Percentiles rank a stretch among this genome's conserved stretches.
Evolutionary conservation across 805 yeast genomes (phyloP).

Genomic region (Nakazawaea pomicola): DNA sequence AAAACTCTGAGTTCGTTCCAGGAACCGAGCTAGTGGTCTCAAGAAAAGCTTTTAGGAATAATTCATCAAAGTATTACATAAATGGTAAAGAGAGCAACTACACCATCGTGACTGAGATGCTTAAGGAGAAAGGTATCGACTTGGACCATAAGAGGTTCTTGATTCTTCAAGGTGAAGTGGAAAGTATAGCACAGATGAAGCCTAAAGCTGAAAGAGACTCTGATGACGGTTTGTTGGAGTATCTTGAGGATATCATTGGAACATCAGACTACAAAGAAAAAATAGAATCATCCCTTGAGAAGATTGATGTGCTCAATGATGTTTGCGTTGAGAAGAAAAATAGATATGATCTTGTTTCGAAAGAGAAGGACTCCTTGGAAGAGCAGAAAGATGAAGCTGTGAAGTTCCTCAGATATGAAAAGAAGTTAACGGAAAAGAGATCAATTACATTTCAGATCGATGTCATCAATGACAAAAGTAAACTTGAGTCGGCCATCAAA

Average conservation of each 20-base stretch:
- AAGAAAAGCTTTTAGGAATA: conserved; percentile 73
- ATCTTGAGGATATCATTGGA: conserved; percentile 94
- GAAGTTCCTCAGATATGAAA: conserved; percentile 59
- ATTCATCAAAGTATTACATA: conserved; percentile 72
- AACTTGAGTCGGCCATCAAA: conserved; percentile 32
- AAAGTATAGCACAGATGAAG: conserved; percentile 97
- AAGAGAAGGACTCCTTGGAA: conserved; percentile 62
- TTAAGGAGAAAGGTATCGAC: conserved; percentile 84
- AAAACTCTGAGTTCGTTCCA: conserved; percentile 39
- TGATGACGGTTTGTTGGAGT: conserved; percentile 92
- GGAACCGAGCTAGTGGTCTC: conserved; percentile 64
- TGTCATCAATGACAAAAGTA: conserved; percentile 33
- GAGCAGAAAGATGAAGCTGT: conserved; percentile 64
- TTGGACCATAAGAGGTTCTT: conserved; percentile 91
- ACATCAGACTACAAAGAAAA: conserved; percentile 76
- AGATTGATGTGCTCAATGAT: conserved; percentile 74
- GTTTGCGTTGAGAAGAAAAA: conserved; percentile 75
- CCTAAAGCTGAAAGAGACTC: conserved; percentile 90
- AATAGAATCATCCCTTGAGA: conserved; percentile 58
- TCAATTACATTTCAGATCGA: conserved; percentile 54
- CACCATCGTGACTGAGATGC: conserved; percentile 68
- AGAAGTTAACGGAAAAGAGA: conserved; percentile 45
- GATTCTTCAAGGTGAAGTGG: conserved; percentile 97
- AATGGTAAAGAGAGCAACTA: conserved; percentile 68
- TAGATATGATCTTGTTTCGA: conserved; percentile 73